phyloP scores from a whole-genome alignment of 1,284 basidiomycete genomes.

The Fomitiporia mediterranea region DNA sequence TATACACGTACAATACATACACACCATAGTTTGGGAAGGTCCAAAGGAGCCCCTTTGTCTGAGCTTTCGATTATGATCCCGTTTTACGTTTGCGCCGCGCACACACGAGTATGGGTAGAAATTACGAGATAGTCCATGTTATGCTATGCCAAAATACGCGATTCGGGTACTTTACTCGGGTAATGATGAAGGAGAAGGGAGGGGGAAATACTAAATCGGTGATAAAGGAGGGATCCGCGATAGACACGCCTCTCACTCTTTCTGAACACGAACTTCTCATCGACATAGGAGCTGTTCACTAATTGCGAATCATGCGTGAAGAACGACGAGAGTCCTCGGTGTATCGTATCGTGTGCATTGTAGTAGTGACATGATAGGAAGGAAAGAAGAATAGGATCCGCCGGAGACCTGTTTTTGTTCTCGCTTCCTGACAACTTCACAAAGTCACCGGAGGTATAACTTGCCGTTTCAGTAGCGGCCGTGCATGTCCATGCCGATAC shows the following conservation, averaged over 20 bases:
- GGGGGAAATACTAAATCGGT: neutral
- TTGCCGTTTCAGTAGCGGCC: neutral
- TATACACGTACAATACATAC: too few relatives aligned
- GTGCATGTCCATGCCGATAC: too few relatives aligned
- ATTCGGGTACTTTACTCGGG: too few relatives aligned
- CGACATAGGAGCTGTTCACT: too few relatives aligned
- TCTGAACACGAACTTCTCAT: neutral
- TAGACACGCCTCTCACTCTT: neutral
- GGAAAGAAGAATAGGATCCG: too few relatives aligned
- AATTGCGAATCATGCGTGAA: neutral
- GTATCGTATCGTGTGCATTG: neutral
- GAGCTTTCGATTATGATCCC: too few relatives aligned
- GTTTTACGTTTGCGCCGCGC: too few relatives aligned
- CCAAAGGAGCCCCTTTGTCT: constrained; percentile 5
- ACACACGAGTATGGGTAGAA: too few relatives aligned
- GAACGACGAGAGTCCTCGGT: constrained; percentile 1
- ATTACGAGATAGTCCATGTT: too few relatives aligned
- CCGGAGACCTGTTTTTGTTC: too few relatives aligned
- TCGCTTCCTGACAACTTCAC: neutral
- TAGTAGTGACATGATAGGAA: neutral
- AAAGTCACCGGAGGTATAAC: neutral
- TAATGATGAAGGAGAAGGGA: neutral
- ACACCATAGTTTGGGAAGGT: too few relatives aligned
- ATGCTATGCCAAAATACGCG: too few relatives aligned
- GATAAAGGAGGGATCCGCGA: constrained; percentile 1